Base-by-base conservation (phyloP, 2,329 filamentous ascomycete species). In the Monilinia laxa region DNA sequence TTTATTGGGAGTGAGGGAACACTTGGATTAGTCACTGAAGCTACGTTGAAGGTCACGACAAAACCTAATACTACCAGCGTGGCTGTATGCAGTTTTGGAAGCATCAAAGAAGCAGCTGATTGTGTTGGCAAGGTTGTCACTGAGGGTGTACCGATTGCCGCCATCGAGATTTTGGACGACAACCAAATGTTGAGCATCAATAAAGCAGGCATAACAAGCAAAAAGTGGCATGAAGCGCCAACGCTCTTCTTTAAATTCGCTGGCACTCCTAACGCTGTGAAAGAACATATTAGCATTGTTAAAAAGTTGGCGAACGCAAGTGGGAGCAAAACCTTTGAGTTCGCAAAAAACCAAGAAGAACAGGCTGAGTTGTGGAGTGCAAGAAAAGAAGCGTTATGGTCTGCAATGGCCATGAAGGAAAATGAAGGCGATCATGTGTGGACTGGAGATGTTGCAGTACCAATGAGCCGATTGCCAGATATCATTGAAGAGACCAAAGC, bases 1-100 rank as follows among this genome's bases (percentile, higher is more conserved):
- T 95, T 97, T 78, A 90, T 97, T 77, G 93, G 93, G 56, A 93
- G 90, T 72, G 93, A 97, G 80, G 93, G 93, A 58, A 97, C 93
- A 0, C 86, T 97, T 1, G 93, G 93, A 11, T 85, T 97, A 16
- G 91, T 97, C 51, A 97, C 93, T 0, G 93, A 97, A 80, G 93
- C 93, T 5, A 93, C 90, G 3, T 82, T 97, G 72, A 96, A 96
- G 80, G 82, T 97, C 53, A 92, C 91, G 0, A 89, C 92, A 31
- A 89, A 89, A 76, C 93, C 93, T 0, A 87, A 90, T 71, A 89
- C 87, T 68, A 90, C 90, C 59, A 92, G 85, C 69, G 93, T 97
- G 3, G 93, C 93, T 4, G 90, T 96, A 20, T 75, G 86, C 70
- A 87, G 84, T 58, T 90, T 91, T 76, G 81, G 81, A 3, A 81